Evolutionary conservation across 805 yeast species (phyloP), one percentile per base, ranked within the genome.

Genomic region (Candida maltosa): DNA sequence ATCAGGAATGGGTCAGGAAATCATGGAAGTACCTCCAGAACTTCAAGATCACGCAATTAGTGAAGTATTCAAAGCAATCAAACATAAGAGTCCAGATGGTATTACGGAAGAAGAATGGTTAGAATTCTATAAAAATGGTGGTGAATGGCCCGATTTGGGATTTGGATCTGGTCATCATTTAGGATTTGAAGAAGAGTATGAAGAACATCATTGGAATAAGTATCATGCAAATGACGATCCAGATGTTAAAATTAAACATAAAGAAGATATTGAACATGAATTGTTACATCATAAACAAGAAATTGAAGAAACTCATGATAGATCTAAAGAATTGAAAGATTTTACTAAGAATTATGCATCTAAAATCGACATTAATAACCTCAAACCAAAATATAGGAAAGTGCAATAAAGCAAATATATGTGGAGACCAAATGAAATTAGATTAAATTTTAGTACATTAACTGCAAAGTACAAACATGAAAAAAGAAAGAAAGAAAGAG

Each of bases 151-250:
- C 1, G 97, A 91, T 58, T 78, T 89, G 56, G 95, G 96, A 6
- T 79, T 81, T 40, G 97, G 97, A 20, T 89, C 87, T 6, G 96
- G 96, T 18, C 96, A 89, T 53, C 96, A 89, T 62, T 82, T 88
- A 23, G 96, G 87, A 62, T 91, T 88, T 52, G 97, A 89, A 59
- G 74, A 78, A 47, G 97, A 89, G 56, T 91, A 89, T 55, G 97
- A 91, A 56, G 80, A 86, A 38, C 97, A 89, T 57, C 97, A 89
- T 58, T 91, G 97, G 97, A 75, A 80, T 41, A 69, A 87, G 60
- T 81, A 72, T 52, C 93, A 85, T 54, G 70, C 75, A 37, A 78
- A 85, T 45, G 61, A 70, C 37, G 97, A 88, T 56, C 96, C 96
- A 2, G 88, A 86, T 35, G 87, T 88, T 18, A 70, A 73, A 48